A percentile compares a stretch with the other conserved stretches of the same genome.
Conservation (phyloP, 2,329 filamentous ascomycete genomes). For the Penicillium sp. region DNA sequence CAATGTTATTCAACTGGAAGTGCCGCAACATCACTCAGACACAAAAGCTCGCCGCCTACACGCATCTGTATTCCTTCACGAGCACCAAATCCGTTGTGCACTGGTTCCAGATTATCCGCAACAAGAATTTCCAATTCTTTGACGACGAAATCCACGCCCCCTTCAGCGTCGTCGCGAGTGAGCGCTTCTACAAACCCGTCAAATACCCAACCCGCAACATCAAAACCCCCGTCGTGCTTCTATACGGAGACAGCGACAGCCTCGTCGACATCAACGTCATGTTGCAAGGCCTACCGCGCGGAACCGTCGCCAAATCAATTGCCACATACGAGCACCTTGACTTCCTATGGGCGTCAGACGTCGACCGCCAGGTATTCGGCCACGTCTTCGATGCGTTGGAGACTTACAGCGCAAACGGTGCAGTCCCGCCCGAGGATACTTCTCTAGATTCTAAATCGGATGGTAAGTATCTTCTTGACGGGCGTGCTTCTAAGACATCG, state of each 20-base stretch:
- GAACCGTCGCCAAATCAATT: conserved; percentile 82
- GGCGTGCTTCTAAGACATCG: conserved; percentile 17
- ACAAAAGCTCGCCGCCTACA: conserved; percentile 93
- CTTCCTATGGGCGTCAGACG: conserved; percentile 89
- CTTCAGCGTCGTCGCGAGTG: conserved; percentile 66
- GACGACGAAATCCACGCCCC: conserved; percentile 87
- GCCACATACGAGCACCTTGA: conserved; percentile 95
- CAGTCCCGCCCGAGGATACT: background rate
- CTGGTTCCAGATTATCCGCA: conserved; percentile 99
- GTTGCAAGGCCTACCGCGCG: conserved; percentile 79
- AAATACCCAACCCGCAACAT: conserved; percentile 97
- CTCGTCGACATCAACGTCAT: conserved; percentile 91
- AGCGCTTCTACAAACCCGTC: conserved; percentile 92
- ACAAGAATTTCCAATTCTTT: conserved; percentile 96
- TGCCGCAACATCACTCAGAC: conserved; percentile 77
- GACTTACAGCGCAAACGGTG: conserved; percentile 47
- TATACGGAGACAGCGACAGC: conserved; percentile 92
- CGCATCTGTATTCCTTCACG: conserved; percentile 94
- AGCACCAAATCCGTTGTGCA: conserved; percentile 96
- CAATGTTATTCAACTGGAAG: conserved; percentile 87
- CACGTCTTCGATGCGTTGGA: conserved; percentile 89
- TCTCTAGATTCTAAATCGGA: background rate
- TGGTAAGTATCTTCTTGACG: conserved; percentile 3
- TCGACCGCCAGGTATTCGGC: conserved; percentile 79
- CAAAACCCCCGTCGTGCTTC: conserved; percentile 86